Evolutionary conservation across 768 basidiomycete species (phyloP).

Genomic region (Tephrocybe sp.): DNA sequence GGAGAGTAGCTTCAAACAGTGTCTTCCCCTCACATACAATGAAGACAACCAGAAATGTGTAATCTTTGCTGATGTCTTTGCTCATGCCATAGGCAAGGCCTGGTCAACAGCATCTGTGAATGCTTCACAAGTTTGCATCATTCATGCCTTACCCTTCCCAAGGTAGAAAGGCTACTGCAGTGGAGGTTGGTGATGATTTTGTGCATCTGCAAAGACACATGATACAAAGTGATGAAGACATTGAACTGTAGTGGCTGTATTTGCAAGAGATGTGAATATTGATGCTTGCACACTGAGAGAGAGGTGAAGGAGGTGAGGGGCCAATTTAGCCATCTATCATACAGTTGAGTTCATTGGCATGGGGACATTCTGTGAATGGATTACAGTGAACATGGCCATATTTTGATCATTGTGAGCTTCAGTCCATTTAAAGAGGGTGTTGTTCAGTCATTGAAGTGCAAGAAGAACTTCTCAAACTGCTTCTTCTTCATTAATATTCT

Average conservation of each 20-base stretch:
- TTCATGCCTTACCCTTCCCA: constrained; percentile 19
- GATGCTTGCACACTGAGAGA: constrained; percentile 68
- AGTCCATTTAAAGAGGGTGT: constrained; percentile 49
- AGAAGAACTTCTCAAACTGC: constrained; percentile 78
- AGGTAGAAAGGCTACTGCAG: constrained; percentile 3
- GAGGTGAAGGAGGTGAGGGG: constrained; percentile 66
- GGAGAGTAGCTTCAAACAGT: constrained; percentile 88
- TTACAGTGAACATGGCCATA: constrained; percentile 27
- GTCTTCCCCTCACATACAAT: constrained; percentile 77
- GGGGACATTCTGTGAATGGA: constrained; percentile 1
- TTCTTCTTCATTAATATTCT: constrained; percentile 78
- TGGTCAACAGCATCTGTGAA: constrained; percentile 74
- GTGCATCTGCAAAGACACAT: constrained; percentile 41
- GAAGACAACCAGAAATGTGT: constrained; percentile 64
- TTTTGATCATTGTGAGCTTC: constrained; percentile 16
- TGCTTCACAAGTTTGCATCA: constrained; percentile 73
- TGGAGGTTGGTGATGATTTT: constrained; percentile 11
- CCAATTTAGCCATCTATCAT: constrained; percentile 47
- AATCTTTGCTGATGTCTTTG: constrained; percentile 85
- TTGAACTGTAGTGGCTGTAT: constrained; percentile 58
- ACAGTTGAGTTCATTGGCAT: not conserved
- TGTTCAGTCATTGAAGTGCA: constrained; percentile 70
- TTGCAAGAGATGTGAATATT: constrained; percentile 57
- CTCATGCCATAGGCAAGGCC: constrained; percentile 74
- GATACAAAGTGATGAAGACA: constrained; percentile 64